Evolutionary conservation across 2,329 filamentous ascomycete species (phyloP), one percentile per base, ranked within the genome.

Genomic region (Colletotrichum camelliae): DNA sequence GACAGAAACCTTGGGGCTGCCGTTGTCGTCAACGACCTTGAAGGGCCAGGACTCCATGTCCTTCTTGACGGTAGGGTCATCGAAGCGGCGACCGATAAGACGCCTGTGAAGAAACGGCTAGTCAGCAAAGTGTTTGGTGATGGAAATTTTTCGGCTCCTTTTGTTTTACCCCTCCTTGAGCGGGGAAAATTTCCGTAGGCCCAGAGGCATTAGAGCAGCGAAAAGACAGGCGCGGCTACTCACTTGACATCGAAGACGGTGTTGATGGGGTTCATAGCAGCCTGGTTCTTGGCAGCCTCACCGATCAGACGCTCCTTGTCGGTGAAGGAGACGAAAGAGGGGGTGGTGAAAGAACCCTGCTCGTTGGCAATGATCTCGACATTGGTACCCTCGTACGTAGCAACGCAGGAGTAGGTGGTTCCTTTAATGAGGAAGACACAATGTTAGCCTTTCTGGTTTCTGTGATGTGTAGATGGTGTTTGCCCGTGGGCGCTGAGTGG

Each of bases 321-420:
- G 86, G 96, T 98, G 93, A 99, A 99, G 83, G 95, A 98, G 86
- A 99, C 97, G 91, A 98, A 99, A 74, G 97, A 98, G 81, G 97
- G 97, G 79, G 97, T 98, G 85, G 97, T 98, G 90, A 98, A 98
- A 90, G 93, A 96, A 92, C 96, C 96, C 93, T 98, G 96, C 93
- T 98, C 96, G 90, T 98, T 98, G 94, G 96, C 96, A 88, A 98
- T 98, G 92, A 99, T 99, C 89, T 99, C 97, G 87, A 98, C 96
- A 93, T 98, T 98, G 91, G 92, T 96, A 87, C 97, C 97, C 90
- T 98, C 97, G 90, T 98, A 99, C 89, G 94, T 97, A 89, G 97
- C 97, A 90, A 98, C 97, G 89, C 97, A 99, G 85, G 97, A 98
- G 93, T 99, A 99, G 88, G 97, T 99, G 83, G 97, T 99, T 89